Evolutionary conservation across 1,284 basidiomycete genomes (phyloP), one percentile per base, ranked within the genome.

Genomic region (Puccinia novopanici): DNA sequence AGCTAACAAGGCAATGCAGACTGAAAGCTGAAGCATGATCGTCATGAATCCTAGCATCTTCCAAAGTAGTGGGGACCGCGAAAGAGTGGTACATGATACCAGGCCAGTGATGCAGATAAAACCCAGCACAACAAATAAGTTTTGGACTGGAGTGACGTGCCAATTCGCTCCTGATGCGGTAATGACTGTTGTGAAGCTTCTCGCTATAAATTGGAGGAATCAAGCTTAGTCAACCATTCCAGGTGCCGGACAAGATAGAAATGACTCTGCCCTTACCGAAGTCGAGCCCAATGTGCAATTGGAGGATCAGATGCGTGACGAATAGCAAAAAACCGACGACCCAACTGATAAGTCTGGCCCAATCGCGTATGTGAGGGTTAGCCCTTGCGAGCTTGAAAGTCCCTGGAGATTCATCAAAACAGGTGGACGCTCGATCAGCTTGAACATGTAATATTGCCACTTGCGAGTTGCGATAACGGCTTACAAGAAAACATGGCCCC

Each of bases 401-500:
- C 78, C 78, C 76, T 79, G 42, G 22, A 65, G 40, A 8, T 12
- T 65, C 61, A 45, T 45, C 27, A 45, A 34, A 34, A 65, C 8
- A 3, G 10, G 22, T 42, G 34, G n/a, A 34, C 55, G 34, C 61
- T n/a, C n/a, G n/a, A 40, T 65, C 61, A 42, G 37, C 42, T 42
- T 10, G n/a, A 12, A 61, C 30, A 37, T 34, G 34, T 37, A n/a
- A n/a, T n/a, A n/a, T n/a, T n/a, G n/a, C n/a, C n/a, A 30, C 12
- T 8, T 17, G n/a, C 12, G 59, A 37, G 59, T 37, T 61, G 3
- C 10, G 19, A 22, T 19, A 13, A 40, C 24, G 12, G 17, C 76
- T 70, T 57, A 79, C 76, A 80, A n/a, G 57, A 65, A 52, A 80
- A 80, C 71, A 80, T 80, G 30, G 78, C 54, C 78, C 78, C 3